These are phyloP conservation scores for Boletus subparvulus DNA, from an alignment of 768 basidiomycete species.

Conservation along the genomic window DNA sequence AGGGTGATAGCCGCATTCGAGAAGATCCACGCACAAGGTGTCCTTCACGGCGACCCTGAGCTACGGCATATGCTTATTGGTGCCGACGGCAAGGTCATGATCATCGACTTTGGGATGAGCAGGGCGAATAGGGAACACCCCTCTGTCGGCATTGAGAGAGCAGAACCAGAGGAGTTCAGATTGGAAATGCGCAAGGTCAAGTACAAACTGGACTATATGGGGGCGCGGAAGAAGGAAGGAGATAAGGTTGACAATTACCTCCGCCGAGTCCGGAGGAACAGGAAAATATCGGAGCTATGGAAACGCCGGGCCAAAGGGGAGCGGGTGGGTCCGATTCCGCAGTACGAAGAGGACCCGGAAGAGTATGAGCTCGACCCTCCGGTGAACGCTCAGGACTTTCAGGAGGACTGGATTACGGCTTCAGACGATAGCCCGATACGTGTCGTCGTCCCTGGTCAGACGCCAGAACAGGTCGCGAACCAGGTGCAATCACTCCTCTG, in stretches of 20 bases:
- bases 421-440: conserved; percentile 36
- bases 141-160: conserved; percentile 35
- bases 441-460: conserved; percentile 39
- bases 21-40: conserved; percentile 46
- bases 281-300: conserved; percentile 25
- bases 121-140: conserved; percentile 30
- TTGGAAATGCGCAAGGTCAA: conserved; percentile 57
- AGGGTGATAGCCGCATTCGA: conserved; percentile 50
- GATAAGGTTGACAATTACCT: conserved; percentile 33
- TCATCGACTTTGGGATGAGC: conserved; percentile 55
- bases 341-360: conserved; percentile 30
- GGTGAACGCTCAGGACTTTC: conserved; percentile 33
- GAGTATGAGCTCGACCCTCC: conserved; percentile 36
- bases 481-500: conserved; percentile 22
- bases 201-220: conserved; percentile 50
- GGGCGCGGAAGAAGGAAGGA: conserved; percentile 36
- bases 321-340: conserved; percentile 30
- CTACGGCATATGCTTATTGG: conserved; percentile 55
- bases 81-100: conserved; percentile 50
- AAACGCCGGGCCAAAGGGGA: conserved; percentile 29
- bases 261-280: conserved; percentile 32
- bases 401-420: conserved; percentile 35
- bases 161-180: conserved; percentile 42
- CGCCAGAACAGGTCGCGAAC: conserved; percentile 19
- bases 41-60: conserved; percentile 49